phyloP scores from a whole-genome alignment of 768 basidiomycete genomes.

The Rhodosporidiobolus sp. region DNA sequence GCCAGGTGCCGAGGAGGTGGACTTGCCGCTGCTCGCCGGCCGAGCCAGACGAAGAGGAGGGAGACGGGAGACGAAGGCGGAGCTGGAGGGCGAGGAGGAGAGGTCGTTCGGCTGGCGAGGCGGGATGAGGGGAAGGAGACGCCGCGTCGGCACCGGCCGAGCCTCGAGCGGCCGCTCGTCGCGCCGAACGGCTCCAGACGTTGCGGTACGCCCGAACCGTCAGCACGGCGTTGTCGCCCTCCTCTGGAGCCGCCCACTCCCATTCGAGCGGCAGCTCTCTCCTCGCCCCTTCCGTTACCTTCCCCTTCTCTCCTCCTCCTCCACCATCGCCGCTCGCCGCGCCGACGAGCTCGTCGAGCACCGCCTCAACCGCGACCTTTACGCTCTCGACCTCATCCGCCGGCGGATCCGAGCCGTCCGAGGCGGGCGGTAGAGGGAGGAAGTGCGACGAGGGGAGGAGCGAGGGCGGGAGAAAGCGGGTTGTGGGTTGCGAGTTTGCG shows the following conservation, averaged over 20 bases:
- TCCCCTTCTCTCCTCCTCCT: neutral
- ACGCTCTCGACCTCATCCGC: neutral
- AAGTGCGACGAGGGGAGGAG: neutral
- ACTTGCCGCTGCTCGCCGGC: neutral
- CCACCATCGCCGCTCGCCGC: neutral
- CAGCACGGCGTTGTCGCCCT: neutral
- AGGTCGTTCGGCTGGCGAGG: neutral
- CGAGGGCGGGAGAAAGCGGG: neutral
- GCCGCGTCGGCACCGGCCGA: neutral
- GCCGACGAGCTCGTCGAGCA: neutral
- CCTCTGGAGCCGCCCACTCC: neutral
- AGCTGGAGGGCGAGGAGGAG: neutral
- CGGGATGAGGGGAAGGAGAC: neutral
- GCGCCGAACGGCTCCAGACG: slow-evolving; percentile 68
- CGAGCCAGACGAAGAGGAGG: neutral
- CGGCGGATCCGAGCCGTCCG: slow-evolving; percentile 41
- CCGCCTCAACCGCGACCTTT: neutral
- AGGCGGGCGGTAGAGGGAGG: slow-evolving; percentile 8
- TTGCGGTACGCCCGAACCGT: slow-evolving; percentile 49
- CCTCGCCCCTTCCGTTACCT: neutral
- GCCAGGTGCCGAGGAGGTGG: neutral
- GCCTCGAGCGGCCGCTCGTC: slow-evolving; percentile 44
- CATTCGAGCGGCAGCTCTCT: neutral
- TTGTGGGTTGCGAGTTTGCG: slow-evolving; percentile 43
- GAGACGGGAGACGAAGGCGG: neutral